Evolutionary conservation across 768 basidiomycete genomes (phyloP).

Genomic region (Pisolithus sp.): DNA sequence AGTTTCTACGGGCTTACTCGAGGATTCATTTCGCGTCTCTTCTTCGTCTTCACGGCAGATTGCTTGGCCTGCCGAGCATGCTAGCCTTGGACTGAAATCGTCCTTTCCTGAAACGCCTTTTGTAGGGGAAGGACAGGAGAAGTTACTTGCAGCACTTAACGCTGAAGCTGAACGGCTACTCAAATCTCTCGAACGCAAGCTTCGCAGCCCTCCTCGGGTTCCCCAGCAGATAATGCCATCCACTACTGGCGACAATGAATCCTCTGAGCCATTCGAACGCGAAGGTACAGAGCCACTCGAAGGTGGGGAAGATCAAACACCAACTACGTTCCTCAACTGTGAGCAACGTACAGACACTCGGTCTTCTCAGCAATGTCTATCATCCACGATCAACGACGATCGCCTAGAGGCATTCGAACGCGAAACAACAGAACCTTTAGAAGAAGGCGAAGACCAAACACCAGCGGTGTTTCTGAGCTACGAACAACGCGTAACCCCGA

Average conservation of each 20-base stretch:
- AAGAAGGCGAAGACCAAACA: neutral
- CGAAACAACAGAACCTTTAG: neutral
- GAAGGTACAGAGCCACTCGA: constrained; percentile 1
- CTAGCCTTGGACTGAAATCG: neutral
- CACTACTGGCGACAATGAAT: neutral
- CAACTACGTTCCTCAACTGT: neutral
- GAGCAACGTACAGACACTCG: neutral
- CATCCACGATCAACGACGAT: neutral
- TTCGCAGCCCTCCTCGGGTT: neutral
- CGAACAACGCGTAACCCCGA: neutral
- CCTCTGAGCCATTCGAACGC: neutral
- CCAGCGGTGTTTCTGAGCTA: neutral
- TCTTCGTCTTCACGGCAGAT: neutral
- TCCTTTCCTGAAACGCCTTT: neutral
- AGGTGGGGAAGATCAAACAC: neutral
- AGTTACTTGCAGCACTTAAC: neutral
- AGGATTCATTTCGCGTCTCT: neutral
- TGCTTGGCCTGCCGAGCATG: neutral
- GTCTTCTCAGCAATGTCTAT: neutral
- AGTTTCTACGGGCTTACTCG: neutral
- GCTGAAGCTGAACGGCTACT: neutral
- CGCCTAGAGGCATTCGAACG: neutral
- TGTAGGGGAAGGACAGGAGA: neutral
- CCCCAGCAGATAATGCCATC: neutral
- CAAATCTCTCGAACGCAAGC: neutral